Base-by-base conservation (phyloP, 768 basidiomycete species). In the Rhodotorula kratochvilovae region DNA sequence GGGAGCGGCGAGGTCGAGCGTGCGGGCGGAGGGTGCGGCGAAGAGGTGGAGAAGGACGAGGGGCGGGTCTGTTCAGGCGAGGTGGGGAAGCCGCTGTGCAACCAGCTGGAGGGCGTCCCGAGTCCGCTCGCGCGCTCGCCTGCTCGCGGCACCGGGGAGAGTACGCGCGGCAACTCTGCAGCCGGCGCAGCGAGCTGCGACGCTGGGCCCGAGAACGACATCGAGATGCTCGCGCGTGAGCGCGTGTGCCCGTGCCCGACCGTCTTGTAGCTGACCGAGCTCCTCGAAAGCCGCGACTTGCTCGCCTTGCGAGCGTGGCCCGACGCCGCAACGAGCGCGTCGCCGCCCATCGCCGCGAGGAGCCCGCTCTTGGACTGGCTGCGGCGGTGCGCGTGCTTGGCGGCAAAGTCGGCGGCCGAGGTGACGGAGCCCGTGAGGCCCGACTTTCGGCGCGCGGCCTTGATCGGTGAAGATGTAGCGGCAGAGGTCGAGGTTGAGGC, bases 191-290 rank as follows among this genome's bases (percentile, higher is more conserved):
- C 27, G 21, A 50, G 29, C 23, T 8, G 21, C 25, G 61, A 58
- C 11, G 42, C 61, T 1, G 70, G 73, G 0, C 56, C 65, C 3
- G 73, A 75, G 51, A 71, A 68, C 6, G 70, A 71, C 64, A 75
- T 71, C 31, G 70, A 71, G 43, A 75, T 66, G 63, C 63, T 66
- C 29, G 73, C 73, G 31, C 73, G 56, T 12, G 73, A 75, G 5
- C 73, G 60, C 33, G 61, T 68, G 70, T 75, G 73, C 3, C 70
- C 70, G 46, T 75, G 73, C 21, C 73, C 58, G 13, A 23, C 70
- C 56, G 53, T 61, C 62, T 63, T 66, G 33, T 64, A 8, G 63
- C 73, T 61, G 69, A 74, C 61, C 33, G 66, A 67, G 35, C 59
- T 66, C 27, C 73, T 55, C 58, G 73, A 70, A 53, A 23, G 8